These are phyloP conservation scores for Trametes cubensis DNA, from an alignment of 768 basidiomycete species.

Conservation along the genomic window DNA sequence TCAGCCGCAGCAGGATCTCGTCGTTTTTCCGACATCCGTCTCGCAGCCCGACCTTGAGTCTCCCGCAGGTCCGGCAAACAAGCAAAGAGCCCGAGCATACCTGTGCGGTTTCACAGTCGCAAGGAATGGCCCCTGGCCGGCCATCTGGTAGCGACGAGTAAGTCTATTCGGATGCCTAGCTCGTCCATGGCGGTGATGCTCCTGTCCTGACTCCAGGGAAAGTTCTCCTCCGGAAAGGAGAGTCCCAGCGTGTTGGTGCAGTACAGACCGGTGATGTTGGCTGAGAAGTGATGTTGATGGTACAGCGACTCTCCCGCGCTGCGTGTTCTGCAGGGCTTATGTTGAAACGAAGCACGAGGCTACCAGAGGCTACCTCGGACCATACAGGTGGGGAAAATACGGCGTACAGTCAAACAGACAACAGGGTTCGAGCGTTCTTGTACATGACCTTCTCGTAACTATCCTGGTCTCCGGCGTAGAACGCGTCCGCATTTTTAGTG, in stretches of 20 bases:
- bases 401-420: constrained; percentile 33
- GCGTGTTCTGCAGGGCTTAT: neutral
- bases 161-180: constrained; percentile 56
- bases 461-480: constrained; percentile 45
- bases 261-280: constrained; percentile 47
- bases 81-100: constrained; percentile 70
- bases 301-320: constrained; percentile 49
- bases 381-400: too few relatives aligned
- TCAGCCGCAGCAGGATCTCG: neutral
- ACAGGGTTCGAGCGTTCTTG: constrained; percentile 55
- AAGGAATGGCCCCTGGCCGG: constrained; percentile 41
- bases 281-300: constrained; percentile 76
- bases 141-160: constrained; percentile 68
- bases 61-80: constrained; percentile 47
- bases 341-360: too few relatives aligned
- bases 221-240: constrained; percentile 59
- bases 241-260: constrained; percentile 56
- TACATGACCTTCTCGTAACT: constrained; percentile 49
- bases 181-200: constrained; percentile 65
- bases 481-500: constrained; percentile 52
- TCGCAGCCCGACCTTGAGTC: neutral
- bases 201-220: constrained; percentile 63
- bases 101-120: constrained; percentile 50
- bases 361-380: too few relatives aligned
- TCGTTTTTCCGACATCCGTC: neutral